A percentile compares a stretch with the other conserved stretches of the same genome.
These are phyloP conservation scores for Spergularia azorica DNA, from an alignment of 179 eudicot species.

Conservation along the genomic window DNA sequence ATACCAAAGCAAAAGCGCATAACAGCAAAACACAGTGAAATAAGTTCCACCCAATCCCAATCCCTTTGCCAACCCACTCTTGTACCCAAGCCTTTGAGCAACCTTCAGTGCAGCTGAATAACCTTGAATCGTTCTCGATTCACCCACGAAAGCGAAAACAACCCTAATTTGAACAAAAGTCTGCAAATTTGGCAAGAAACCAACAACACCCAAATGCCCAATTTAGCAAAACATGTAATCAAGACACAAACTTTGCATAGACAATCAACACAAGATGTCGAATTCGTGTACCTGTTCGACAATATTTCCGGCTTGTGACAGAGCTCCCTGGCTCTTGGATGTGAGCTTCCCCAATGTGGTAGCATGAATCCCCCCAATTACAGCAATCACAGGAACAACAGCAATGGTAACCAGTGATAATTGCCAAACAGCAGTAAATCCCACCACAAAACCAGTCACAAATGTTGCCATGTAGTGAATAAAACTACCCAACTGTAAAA, in stretches of 20 bases:
- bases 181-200: slow-evolving; percentile 46
- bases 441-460: slow-evolving; percentile 95
- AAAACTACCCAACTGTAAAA: slow-evolving; percentile 89
- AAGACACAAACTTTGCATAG: slow-evolving; percentile 1
- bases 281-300: slow-evolving; percentile 74
- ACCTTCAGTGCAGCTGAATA: slow-evolving; percentile 71
- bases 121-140: slow-evolving; percentile 75
- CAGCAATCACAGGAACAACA: slow-evolving; percentile 91
- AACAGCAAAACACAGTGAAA: slow-evolving; percentile 92
- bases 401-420: slow-evolving; percentile 90
- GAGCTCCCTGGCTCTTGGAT: slow-evolving; percentile 80
- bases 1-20: slow-evolving; percentile 97
- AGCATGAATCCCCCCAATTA: slow-evolving; percentile 83
- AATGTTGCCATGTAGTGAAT: slow-evolving; percentile 97
- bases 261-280: neutral
- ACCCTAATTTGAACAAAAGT: slow-evolving; percentile 87
- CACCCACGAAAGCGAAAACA: slow-evolving; percentile 88
- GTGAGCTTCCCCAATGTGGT: slow-evolving; percentile 75
- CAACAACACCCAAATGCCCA: slow-evolving; percentile 21
- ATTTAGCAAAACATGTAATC: neutral
- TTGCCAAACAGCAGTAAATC: slow-evolving; percentile 99
- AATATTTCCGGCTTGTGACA: slow-evolving; percentile 94
- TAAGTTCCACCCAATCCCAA: slow-evolving; percentile 95
- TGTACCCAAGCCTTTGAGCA: slow-evolving; percentile 87
- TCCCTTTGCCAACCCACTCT: slow-evolving; percentile 89